Evolutionary conservation across 176 grass and related monocot species (phyloP).

Genomic region (Pharus latifolius): DNA sequence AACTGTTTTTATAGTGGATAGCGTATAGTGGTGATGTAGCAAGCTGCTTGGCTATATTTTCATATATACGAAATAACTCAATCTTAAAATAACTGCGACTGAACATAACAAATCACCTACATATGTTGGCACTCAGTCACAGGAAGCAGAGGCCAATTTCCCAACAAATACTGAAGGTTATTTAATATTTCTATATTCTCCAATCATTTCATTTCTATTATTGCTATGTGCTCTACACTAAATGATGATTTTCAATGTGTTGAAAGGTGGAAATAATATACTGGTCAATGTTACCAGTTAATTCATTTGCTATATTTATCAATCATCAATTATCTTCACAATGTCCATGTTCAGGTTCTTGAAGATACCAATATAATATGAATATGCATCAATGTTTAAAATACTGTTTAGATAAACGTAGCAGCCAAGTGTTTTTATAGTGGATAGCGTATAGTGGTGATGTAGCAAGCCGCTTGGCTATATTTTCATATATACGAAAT

Average conservation of each 20-base stretch:
- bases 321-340: background rate
- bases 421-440: no score
- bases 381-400: background rate
- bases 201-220: constrained; percentile 16
- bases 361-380: background rate
- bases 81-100: constrained; percentile 6
- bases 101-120: constrained; percentile 18
- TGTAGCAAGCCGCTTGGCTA: no score
- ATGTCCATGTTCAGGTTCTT: background rate
- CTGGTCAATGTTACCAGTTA: background rate
- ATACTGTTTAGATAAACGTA: background rate
- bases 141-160: constrained; percentile 22
- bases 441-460: no score
- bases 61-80: no score
- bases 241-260: background rate
- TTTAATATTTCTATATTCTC: constrained; percentile 8
- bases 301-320: background rate
- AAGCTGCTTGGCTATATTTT: no score
- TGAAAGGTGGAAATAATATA: background rate
- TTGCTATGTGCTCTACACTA: background rate
- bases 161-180: constrained; percentile 35
- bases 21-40: no score
- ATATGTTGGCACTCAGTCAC: constrained; percentile 27
- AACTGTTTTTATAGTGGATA: no score
- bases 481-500: no score